These are phyloP conservation scores for Eucalyptus victrix DNA, from an alignment of 345 rosid species.

Conservation along the genomic window DNA sequence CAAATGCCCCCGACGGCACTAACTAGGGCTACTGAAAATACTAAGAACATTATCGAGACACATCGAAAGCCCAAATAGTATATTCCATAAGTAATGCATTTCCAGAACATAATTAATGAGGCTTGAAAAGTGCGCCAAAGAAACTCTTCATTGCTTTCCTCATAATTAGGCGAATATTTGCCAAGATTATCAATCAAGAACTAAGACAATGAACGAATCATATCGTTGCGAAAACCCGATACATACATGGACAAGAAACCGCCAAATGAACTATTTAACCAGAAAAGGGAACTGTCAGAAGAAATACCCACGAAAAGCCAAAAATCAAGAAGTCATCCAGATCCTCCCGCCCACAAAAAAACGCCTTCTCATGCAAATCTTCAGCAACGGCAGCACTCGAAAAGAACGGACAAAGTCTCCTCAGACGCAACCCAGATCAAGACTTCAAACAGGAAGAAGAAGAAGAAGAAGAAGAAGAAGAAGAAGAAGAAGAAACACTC, in stretches of 20 bases:
- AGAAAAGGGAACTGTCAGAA: background rate
- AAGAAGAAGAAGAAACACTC: background rate
- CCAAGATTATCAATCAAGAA: background rate
- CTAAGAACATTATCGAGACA: background rate
- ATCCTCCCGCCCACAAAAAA: background rate
- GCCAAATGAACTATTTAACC: background rate
- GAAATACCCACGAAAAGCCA: background rate
- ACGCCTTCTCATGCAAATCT: background rate
- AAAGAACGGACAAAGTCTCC: background rate
- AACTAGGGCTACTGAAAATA: background rate
- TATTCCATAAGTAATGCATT: background rate
- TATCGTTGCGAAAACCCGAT: background rate
- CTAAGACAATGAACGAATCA: background rate
- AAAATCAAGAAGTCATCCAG: background rate
- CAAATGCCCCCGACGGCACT: background rate
- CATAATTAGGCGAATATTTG: background rate
- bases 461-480: background rate
- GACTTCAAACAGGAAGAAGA: background rate
- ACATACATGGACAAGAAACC: background rate
- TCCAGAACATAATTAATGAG: background rate
- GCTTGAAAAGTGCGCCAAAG: background rate
- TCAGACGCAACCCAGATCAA: background rate
- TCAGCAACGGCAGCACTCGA: background rate
- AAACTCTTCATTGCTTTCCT: background rate
- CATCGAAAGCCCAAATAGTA: background rate